A percentile compares a stretch with the other conserved stretches of the same genome.
phyloP scores from a whole-genome alignment of 2,329 filamentous ascomycete species.

The Cladophialophora chaetospira region DNA sequence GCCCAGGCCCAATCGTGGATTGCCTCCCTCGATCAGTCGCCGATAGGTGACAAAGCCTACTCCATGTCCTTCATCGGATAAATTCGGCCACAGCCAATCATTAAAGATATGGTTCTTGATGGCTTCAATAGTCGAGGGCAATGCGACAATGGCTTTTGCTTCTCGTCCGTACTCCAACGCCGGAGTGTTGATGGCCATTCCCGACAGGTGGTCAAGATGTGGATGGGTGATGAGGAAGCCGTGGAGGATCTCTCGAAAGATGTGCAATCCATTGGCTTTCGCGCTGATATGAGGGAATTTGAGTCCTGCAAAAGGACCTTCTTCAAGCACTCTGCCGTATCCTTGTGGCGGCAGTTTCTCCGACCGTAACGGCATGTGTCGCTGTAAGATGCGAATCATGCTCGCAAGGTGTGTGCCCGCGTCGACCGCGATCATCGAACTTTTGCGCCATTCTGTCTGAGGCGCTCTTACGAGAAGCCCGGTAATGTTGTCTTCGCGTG shows the following conservation, averaged over 20 bases:
- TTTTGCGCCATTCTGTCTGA: slow-evolving; percentile 74
- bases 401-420: slow-evolving; percentile 85
- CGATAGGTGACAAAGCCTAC: slow-evolving; percentile 90
- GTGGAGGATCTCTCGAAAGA: slow-evolving; percentile 78
- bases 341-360: slow-evolving; percentile 34
- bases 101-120: slow-evolving; percentile 97
- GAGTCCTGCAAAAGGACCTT: slow-evolving; percentile 79
- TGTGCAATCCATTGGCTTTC: slow-evolving; percentile 75
- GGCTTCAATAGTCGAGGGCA: slow-evolving; percentile 86
- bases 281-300: slow-evolving; percentile 67
- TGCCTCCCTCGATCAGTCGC: slow-evolving; percentile 84
- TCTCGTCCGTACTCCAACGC: slow-evolving; percentile 73
- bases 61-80: slow-evolving; percentile 93
- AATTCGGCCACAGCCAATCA: slow-evolving; percentile 95
- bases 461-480: slow-evolving; percentile 85
- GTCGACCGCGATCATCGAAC: slow-evolving; percentile 88
- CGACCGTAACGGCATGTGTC: slow-evolving; percentile 46
- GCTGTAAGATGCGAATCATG: slow-evolving; percentile 76
- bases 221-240: slow-evolving; percentile 93
- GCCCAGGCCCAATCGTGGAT: slow-evolving; percentile 77
- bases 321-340: slow-evolving; percentile 36
- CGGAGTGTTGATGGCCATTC: slow-evolving; percentile 91
- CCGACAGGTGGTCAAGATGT: slow-evolving; percentile 92
- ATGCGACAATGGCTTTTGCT: slow-evolving; percentile 81
- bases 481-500: slow-evolving; percentile 85